Evolutionary conservation across 2,329 filamentous ascomycete genomes (phyloP), one percentile per base, ranked within the genome.

Genomic region (Periglandula ipomoeae): DNA sequence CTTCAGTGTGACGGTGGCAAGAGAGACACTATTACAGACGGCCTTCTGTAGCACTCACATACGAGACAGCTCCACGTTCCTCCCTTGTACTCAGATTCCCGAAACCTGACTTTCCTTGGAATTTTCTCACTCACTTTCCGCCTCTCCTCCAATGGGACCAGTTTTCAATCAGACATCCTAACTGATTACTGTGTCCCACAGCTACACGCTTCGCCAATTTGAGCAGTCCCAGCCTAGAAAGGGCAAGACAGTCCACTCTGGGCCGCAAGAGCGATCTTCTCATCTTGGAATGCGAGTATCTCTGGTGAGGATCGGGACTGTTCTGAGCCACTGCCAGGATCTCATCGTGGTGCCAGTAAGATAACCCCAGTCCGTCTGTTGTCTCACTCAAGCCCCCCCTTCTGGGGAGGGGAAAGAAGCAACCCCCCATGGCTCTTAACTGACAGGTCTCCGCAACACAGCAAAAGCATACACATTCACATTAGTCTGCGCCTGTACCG

Each of bases 281-380:
- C 56, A 59, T 60, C 51, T 57, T 64, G 65, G 65, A 67, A 67
- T 67, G 63, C 57, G 41, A 65, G 53, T 66, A 65, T 63, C 62
- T 66, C 57, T 64, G 51, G 43, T 54, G 53, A 65, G 63, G 60
- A 65, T 66, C 57, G 63, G 59, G 61, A 61, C 54, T 49, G 53
- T 59, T 51, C 55, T 60, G 52, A 59, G 59, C 62, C 61, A 61
- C 61, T 61, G 53, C 56, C 53, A 63, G 56, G 51, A 61, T 56
- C 59, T 47, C 53, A 55, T 54, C 53, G 57, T 55, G 52, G 32
- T 44, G 41, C 65, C 62, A 62, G 63, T 65, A 63, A 63, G 62
- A 61, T 58, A 52, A 52, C 55, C 53, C 53, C 56, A 52, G 56
- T 48, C 59, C 52, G 54, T 60, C 53, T 48, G 52, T 51, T 67